A percentile compares a stretch with the other conserved stretches of the same genome.
Evolutionary conservation across 306 rosid species (phyloP).

Genomic region (Canavalia ensiformis): DNA sequence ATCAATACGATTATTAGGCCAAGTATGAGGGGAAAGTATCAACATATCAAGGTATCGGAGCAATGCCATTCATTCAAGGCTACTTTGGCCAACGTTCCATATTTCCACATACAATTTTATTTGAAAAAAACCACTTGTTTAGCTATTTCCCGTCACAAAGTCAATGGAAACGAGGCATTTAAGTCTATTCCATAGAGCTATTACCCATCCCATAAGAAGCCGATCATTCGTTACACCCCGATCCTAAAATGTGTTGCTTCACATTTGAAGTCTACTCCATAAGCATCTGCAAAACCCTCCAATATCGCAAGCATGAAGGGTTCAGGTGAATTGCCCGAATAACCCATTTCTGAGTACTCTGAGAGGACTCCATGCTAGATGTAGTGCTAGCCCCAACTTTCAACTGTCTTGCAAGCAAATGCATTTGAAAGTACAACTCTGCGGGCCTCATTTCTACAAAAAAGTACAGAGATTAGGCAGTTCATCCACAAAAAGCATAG

Average conservation of each 20-base stretch:
- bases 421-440: conserved; percentile 91
- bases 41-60: too few species aligned
- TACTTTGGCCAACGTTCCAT: background rate
- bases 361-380: conserved; percentile 56
- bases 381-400: conserved; percentile 49
- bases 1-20: too few species aligned
- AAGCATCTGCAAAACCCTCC: conserved; percentile 74
- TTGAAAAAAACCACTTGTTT: background rate
- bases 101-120: background rate
- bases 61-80: background rate
- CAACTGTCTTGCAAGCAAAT: conserved; percentile 72
- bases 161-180: background rate
- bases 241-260: conserved; percentile 24
- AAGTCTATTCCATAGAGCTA: background rate
- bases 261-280: conserved; percentile 38
- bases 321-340: conserved; percentile 82
- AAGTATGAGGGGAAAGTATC: too few species aligned
- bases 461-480: conserved; percentile 14
- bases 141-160: conserved; percentile 13
- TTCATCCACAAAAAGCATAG: conserved; percentile 16
- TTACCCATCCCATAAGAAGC: background rate
- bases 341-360: conserved; percentile 79
- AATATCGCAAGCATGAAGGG: conserved; percentile 86
- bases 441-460: conserved; percentile 81
- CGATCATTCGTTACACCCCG: background rate